phyloP scores from a whole-genome alignment of 345 rosid species.

The Arabidopsis suecica region DNA sequence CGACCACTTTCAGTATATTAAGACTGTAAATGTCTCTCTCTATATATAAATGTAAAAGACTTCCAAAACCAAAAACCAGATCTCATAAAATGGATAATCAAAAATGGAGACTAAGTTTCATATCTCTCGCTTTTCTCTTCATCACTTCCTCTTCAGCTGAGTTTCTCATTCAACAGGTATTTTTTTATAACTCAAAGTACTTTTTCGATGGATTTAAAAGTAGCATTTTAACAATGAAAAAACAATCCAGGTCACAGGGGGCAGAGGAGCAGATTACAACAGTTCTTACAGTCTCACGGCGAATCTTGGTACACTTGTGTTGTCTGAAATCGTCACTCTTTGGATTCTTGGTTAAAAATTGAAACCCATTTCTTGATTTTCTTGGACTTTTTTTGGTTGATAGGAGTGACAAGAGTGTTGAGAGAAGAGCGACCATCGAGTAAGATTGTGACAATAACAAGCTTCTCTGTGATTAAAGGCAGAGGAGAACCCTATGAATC shows the following conservation, averaged over 20 bases:
- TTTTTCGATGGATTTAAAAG: no score
- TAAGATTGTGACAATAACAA: slow-evolving; percentile 46
- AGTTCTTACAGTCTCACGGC: slow-evolving; percentile 13
- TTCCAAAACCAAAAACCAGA: no score
- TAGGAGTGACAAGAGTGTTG: slow-evolving; percentile 35
- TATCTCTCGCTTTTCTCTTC: slow-evolving; percentile 33
- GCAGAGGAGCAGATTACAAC: slow-evolving; percentile 22
- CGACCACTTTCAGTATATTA: not conserved
- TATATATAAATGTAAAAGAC: no score
- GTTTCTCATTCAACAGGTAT: slow-evolving; percentile 26
- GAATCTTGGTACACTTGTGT: slow-evolving; percentile 27
- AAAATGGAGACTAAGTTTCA: slow-evolving; percentile 24
- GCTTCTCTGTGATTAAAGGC: slow-evolving; percentile 40
- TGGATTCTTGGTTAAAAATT: not conserved
- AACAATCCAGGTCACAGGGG: slow-evolving; percentile 24
- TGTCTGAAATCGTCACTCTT: not conserved
- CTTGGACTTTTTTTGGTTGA: not conserved
- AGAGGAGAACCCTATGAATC: slow-evolving; percentile 44
- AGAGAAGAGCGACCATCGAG: slow-evolving; percentile 45
- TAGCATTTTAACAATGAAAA: not conserved
- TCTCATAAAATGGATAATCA: slow-evolving; percentile 10
- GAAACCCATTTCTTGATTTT: not conserved
- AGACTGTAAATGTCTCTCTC: no score
- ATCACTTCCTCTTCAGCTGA: slow-evolving; percentile 39
- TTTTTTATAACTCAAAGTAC: no score